A percentile compares a stretch with the other conserved stretches of the same genome.
Conservation (phyloP, 257 asterid species). For the Solanum clarkiae region DNA sequence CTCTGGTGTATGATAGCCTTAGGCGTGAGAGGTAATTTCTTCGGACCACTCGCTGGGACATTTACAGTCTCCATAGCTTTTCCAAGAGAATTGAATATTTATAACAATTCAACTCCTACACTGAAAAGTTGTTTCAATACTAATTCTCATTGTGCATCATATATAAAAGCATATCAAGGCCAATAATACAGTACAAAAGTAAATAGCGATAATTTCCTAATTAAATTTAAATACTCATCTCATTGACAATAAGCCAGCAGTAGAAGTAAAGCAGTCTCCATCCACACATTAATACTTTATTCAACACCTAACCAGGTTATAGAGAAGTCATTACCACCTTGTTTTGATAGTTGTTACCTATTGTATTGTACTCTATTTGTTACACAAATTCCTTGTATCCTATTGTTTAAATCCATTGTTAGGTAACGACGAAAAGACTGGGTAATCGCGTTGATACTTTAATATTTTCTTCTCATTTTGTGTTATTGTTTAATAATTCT, state of each 20-base stretch:
- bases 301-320: background rate
- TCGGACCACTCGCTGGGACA: constrained; percentile 16
- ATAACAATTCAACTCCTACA: background rate
- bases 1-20: constrained; percentile 73
- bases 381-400: no score
- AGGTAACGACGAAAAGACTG: no score
- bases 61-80: constrained; percentile 31
- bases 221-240: background rate
- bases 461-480: no score
- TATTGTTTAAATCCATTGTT: no score
- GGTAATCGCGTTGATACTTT: no score
- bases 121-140: background rate
- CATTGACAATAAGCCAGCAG: background rate
- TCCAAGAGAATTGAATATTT: background rate
- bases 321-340: background rate
- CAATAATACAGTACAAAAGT: background rate
- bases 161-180: background rate
- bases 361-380: no score
- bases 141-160: background rate
- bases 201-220: background rate
- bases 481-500: no score
- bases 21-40: constrained; percentile 55
- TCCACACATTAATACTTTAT: background rate
- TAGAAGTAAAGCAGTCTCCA: background rate
- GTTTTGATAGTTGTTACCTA: no score